Conservation (phyloP, 148 eudicot species). For the Euryodendron excelsum region DNA sequence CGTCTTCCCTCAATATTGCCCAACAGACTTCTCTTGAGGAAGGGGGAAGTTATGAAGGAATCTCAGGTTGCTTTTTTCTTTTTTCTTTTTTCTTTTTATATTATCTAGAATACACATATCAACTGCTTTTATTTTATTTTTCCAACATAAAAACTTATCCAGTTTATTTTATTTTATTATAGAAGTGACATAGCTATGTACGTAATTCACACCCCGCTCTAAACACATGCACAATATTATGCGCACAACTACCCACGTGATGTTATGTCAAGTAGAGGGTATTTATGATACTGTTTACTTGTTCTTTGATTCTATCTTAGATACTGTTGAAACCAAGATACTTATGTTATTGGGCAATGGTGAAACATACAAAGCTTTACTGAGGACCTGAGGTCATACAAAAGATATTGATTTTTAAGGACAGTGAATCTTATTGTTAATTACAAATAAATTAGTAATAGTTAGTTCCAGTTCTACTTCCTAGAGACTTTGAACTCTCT, state of each 20-base stretch:
- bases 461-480: background rate
- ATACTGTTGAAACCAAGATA: background rate
- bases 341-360: background rate
- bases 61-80: slow-evolving; percentile 36
- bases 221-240: background rate
- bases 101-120: background rate
- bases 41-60: slow-evolving; percentile 28
- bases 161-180: background rate
- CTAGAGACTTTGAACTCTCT: background rate
- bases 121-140: background rate
- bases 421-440: background rate
- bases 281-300: background rate
- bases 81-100: too few relatives aligned
- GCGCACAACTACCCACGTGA: background rate
- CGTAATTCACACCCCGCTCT: background rate
- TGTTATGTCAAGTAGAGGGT: background rate
- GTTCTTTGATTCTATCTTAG: slow-evolving; percentile 4
- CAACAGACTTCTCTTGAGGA: slow-evolving; percentile 12
- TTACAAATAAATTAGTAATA: background rate
- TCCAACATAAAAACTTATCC: background rate
- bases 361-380: background rate
- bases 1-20: slow-evolving; percentile 6
- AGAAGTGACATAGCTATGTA: background rate
- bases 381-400: background rate
- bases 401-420: background rate